phyloP scores from a whole-genome alignment of 176 grass and related monocot species.

The Microstegium vimineum region DNA sequence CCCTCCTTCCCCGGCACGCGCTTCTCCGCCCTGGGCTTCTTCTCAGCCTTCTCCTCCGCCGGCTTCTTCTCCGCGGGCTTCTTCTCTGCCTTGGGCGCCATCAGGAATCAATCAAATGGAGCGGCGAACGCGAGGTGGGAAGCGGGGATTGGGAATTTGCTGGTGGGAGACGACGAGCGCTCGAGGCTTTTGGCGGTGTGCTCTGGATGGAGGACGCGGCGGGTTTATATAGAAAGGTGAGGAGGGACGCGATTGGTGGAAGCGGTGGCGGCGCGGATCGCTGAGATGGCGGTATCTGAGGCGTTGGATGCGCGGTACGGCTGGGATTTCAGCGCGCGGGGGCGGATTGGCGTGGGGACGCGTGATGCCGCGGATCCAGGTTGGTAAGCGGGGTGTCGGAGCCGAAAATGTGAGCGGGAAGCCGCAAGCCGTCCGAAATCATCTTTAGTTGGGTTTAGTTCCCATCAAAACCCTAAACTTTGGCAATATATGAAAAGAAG shows the following conservation, averaged over 20 bases:
- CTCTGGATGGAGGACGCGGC: not conserved
- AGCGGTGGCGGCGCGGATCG: conserved; percentile 5
- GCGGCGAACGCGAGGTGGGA: not conserved
- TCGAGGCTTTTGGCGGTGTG: not conserved
- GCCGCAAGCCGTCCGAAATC: not conserved
- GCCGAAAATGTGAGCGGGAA: conserved; percentile 15
- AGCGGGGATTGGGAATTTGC: not conserved
- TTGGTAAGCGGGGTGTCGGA: not conserved
- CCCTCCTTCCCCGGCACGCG: conserved; percentile 28
- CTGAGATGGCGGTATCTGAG: not conserved
- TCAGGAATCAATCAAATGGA: not conserved
- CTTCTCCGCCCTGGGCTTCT: conserved; percentile 36
- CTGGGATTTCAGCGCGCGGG: not conserved
- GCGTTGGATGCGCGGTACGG: conserved; percentile 4
- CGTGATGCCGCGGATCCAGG: not conserved
- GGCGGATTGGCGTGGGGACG: not conserved
- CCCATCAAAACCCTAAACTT: no score
- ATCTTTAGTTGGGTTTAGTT: no score
- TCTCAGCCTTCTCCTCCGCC: conserved; percentile 25
- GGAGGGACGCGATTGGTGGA: conserved; percentile 1
- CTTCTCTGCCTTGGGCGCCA: conserved; percentile 60
- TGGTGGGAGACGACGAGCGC: not conserved
- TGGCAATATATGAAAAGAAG: no score
- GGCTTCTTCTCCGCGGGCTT: conserved; percentile 47
- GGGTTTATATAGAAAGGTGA: conserved; percentile 7